Evolutionary conservation across 352 stramenopile genomes (phyloP), one percentile per base, ranked within the genome.

Genomic region (Saprolegnia diclina): DNA sequence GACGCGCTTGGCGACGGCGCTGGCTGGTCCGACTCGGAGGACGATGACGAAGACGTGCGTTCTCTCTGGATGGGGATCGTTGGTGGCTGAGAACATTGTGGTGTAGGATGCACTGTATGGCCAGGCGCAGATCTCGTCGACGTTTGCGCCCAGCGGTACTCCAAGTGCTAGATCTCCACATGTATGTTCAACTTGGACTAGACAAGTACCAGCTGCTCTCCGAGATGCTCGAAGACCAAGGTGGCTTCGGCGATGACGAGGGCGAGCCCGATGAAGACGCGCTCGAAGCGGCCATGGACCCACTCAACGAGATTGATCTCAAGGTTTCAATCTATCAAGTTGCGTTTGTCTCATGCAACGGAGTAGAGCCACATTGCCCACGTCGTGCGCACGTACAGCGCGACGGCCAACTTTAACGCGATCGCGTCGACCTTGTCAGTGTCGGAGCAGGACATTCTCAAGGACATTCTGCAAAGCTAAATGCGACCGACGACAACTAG

Each of bases 241-340:
- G 35, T 16, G n/a, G 10, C 59, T 74, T 29, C 2, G 76, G 79
- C 53, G 77, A 73, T 37, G 81, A 83, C 56, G 80, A 87, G 42
- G 42, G 11, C 18, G 42, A 48, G 42, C 42, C 42, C 32, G 72
- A 79, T 0, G 82, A 92, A 53, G 81, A 92, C 67, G 84, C 89
- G 54, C 88, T 92, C 65, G 85, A 92, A 61, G 82, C 85, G 0
- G 81, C 90, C 50, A 91, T 92, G 62, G 85, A 92, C 56, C 81
- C 85, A 19, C 72, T 92, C 22, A 91, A 89, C 62, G 85, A 92
- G 4, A 71, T 92, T 16, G 81, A 91, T 32, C 73, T 92, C 21
- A 92, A 90, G 80, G 82, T 92, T 73, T 45, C 64, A 11, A 42
- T 1, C 16, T 11, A 35, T 35, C 29, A 35, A 35, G 29, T 6